Evolutionary conservation across 176 grass and related monocot species (phyloP), one percentile per base, ranked within the genome.

Genomic region (Eragrostis curvula): DNA sequence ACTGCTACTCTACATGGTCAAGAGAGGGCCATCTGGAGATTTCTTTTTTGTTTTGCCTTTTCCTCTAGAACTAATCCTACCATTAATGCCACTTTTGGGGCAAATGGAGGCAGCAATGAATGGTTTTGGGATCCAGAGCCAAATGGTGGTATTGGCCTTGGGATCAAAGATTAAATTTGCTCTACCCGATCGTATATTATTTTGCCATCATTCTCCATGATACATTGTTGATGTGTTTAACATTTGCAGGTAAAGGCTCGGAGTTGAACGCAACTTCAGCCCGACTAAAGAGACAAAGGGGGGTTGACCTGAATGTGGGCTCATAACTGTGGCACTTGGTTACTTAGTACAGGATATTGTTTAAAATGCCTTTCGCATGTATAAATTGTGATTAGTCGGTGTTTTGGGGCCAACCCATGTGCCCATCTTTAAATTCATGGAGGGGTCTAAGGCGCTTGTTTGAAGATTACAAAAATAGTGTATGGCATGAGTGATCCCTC

Each of bases 61-160:
- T 39, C 75, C 24, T 28, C 27, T 66, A 70, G 48, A 79, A 78
- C 83, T 89, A 85, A 89, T 51, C 80, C 50, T 53, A 50, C 47
- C 79, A 78, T 90, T 77, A 82, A 82, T 86, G 78, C 83, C 58
- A 60, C 42, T 39, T 92, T 87, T 47, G 53, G 70, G 88, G 79
- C 83, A 88, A 91, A 94, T 80, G 62, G 78, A 88, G 52, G 83
- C 65, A 67, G 78, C 83, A 83, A 85, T 89, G 69, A 53, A 87
- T 83, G 71, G 68, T 89, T 87, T 84, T 92, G 83, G 87, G 87
- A 92, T 92, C 85, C 62, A 85, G 93, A 81, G 85, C 87, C 87
- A 47, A 81, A 71, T 86, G 74, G 70, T 86, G 74, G 74, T 88
- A 80, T 86, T 85, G 74, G 29, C 81, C 82, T 88, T 79, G 77